phyloP scores from a whole-genome alignment of 441 rosid species.

The Codiaeum variegatum region DNA sequence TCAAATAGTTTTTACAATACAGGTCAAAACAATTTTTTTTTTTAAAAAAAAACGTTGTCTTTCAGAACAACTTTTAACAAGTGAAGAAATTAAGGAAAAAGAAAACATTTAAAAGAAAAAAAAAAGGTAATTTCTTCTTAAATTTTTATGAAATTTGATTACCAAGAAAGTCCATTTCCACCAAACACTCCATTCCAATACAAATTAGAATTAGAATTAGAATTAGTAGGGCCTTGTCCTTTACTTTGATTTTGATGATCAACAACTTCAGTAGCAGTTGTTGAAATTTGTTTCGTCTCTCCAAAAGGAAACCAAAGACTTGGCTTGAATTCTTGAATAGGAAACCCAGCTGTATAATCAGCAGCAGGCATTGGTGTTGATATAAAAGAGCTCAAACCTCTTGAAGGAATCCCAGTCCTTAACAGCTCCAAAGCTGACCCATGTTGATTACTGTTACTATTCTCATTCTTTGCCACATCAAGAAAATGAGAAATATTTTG shows the following conservation, averaged over 20 bases:
- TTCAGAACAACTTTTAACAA: conserved; percentile 41
- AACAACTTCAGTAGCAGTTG: conserved; percentile 32
- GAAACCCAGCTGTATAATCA: conserved; percentile 50
- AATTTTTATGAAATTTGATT: conserved; percentile 21
- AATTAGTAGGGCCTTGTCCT: conserved; percentile 34
- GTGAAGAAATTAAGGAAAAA: conserved; percentile 13
- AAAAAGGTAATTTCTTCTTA: conserved; percentile 24
- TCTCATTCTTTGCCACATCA: conserved; percentile 41
- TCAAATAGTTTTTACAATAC: conserved; percentile 27
- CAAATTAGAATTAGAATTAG: conserved; percentile 29
- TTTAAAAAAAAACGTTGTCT: neutral
- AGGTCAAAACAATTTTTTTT: conserved; percentile 22
- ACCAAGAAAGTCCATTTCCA: conserved; percentile 74
- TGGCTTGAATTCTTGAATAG: conserved; percentile 63
- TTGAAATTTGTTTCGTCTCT: conserved; percentile 49
- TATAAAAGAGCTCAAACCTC: conserved; percentile 44
- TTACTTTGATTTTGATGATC: conserved; percentile 39
- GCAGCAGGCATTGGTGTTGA: conserved; percentile 40
- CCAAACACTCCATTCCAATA: conserved; percentile 76
- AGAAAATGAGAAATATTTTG: conserved; percentile 40
- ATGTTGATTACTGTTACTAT: conserved; percentile 23
- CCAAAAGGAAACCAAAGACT: conserved; percentile 62
- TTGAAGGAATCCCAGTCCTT: conserved; percentile 46
- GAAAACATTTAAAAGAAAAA: conserved; percentile 16
- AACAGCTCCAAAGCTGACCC: conserved; percentile 58